Evolutionary conservation across 257 asterid genomes (phyloP).

Genomic region (Petrea volubilis): DNA sequence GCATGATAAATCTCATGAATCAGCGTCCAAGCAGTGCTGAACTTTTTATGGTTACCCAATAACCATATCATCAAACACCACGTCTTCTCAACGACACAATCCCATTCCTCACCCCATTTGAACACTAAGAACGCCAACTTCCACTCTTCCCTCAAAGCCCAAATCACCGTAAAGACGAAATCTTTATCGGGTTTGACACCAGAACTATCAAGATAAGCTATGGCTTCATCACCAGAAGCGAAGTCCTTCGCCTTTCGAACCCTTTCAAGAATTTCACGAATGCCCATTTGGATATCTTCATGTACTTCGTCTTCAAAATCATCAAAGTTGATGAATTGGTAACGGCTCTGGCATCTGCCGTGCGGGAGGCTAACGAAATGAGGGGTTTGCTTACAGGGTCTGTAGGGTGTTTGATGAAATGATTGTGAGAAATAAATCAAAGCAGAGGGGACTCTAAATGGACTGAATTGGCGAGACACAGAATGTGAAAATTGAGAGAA

Average conservation of each 20-base stretch:
- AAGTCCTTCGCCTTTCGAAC: constrained; percentile 51
- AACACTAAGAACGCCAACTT: constrained; percentile 73
- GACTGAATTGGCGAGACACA: constrained; percentile 3
- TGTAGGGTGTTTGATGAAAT: constrained; percentile 61
- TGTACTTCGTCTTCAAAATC: constrained; percentile 11
- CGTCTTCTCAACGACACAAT: constrained; percentile 48
- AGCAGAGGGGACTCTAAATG: background rate
- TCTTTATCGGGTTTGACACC: constrained; percentile 52
- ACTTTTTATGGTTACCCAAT: constrained; percentile 76
- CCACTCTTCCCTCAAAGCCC: constrained; percentile 83
- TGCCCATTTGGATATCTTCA: constrained; percentile 28
- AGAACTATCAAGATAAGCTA: constrained; percentile 61
- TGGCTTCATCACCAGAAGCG: constrained; percentile 74
- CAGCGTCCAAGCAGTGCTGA: constrained; percentile 88
- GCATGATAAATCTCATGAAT: constrained; percentile 53
- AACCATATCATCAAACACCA: constrained; percentile 88
- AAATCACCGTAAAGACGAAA: constrained; percentile 54
- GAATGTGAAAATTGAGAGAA: constrained; percentile 32
- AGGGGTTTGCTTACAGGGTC: constrained; percentile 8
- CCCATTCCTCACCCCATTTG: constrained; percentile 89
- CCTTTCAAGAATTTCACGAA: constrained; percentile 43
- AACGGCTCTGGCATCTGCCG: constrained; percentile 11
- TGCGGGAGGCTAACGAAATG: constrained; percentile 17
- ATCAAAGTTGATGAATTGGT: constrained; percentile 39
- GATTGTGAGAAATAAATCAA: constrained; percentile 33